Evolutionary conservation across 1,139 yeast genomes (phyloP).

Genomic region (Lodderomyces orthopsilosis): DNA sequence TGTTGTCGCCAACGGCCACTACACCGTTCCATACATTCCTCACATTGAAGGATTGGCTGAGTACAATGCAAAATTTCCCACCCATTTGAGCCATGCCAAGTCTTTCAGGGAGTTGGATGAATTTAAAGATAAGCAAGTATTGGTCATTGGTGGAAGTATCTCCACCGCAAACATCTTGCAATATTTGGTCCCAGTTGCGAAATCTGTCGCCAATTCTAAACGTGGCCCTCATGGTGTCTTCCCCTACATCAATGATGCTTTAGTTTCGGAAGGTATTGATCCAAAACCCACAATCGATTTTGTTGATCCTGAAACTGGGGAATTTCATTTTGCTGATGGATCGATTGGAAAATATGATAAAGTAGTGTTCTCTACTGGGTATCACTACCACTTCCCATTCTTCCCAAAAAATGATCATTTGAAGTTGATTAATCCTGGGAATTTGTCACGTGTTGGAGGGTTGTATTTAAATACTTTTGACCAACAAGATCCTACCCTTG

Average conservation of each 20-base stretch:
- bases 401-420: slow-evolving; percentile 17
- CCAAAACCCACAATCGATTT: slow-evolving; percentile 28
- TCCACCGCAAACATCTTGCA: slow-evolving; percentile 53
- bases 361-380: slow-evolving; percentile 36
- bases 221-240: slow-evolving; percentile 29
- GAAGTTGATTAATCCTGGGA: slow-evolving; percentile 24
- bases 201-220: slow-evolving; percentile 36
- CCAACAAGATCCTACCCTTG: slow-evolving; percentile 42
- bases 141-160: slow-evolving; percentile 51
- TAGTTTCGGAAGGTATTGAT: slow-evolving; percentile 33
- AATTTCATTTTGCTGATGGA: slow-evolving; percentile 30
- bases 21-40: slow-evolving; percentile 50
- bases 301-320: slow-evolving; percentile 24
- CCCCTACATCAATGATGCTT: slow-evolving; percentile 34
- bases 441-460: slow-evolving; percentile 31
- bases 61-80: slow-evolving; percentile 46
- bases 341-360: slow-evolving; percentile 24
- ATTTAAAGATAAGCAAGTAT: slow-evolving; percentile 40
- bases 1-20: slow-evolving; percentile 55
- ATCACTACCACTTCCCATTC: slow-evolving; percentile 37
- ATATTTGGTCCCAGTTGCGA: slow-evolving; percentile 43
- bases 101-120: slow-evolving; percentile 51
- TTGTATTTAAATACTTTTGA: slow-evolving; percentile 38
- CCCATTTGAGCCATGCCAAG: slow-evolving; percentile 56
- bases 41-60: slow-evolving; percentile 49